Base-by-base conservation (phyloP, 2,329 filamentous ascomycete species). In the Cladosporium sp. region DNA sequence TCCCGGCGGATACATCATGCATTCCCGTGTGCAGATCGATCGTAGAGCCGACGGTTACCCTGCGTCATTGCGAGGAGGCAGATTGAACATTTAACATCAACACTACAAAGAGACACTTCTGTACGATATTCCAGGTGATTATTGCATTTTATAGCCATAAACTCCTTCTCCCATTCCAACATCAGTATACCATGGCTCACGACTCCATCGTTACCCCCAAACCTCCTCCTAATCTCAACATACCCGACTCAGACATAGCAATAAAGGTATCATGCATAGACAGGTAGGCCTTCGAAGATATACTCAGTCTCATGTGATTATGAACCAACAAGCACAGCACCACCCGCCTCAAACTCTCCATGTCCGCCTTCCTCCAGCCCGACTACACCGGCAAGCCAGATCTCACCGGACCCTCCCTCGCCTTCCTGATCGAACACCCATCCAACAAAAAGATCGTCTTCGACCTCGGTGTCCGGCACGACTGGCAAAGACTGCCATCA, bases 371-470 rank as follows among this genome's bases (percentile, higher is more conserved):
- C 54, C 61, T 73, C 20, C 66, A 71, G 41, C 67, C 70, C 3
- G 61, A 65, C 40, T 73, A 74, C 43, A 61, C 61, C 47, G 72
- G 69, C 17, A 63, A 67, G 20, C 61, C 63, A 1, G 52, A 64
- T 12, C 61, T 74, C 13, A 58, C 60, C 6, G 67, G 65, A 22
- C 74, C 74, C 2, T 66, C 70, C 1, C 71, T 70, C 59, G 70
- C 70, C 3, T 80, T 79, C 58, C 63, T 78, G 1, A 72, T 80
- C 47, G 68, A 75, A 48, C 75, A 79, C 49, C 63, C 68, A 0
- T 67, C 68, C 2, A 65, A 65, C 5, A 67, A 69, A 37, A 67
- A 65, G 18, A 58, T 75, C 1, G 59, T 78, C 3, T 78, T 76
- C 54, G 75, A 78, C 51, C 66, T 78, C 1, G 73, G 72, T 1